Base-by-base conservation (phyloP, 768 basidiomycete species). In the Mycena venus region DNA sequence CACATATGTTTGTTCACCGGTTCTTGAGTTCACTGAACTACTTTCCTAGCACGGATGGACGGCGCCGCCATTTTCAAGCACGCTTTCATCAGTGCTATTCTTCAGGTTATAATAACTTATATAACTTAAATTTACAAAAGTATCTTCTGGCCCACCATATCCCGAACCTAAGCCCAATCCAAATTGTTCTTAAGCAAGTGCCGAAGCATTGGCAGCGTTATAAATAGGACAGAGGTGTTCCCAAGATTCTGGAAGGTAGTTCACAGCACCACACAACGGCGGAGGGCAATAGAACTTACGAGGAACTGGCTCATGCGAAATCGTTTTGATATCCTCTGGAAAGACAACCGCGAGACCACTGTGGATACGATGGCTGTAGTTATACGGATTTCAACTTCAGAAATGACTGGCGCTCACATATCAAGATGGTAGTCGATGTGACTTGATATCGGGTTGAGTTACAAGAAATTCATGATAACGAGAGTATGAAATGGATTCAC, bases 401-500 rank as follows among this genome's bases (percentile, higher is more conserved):
- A 78, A 77, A 17, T 25, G 4, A 19, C 0, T 47, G 14, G 21
- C 2, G 19, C 62, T 49, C 62, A 51, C 62, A 51, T 51, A 21
- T 80, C 82, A 42, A 87, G 75, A 76, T 87, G 86, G 82, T 83
- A 87, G 53, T 85, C 84, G 61, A 87, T 86, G 70, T 88, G 87
- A 64, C 84, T 84, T 25, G 44, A 17, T 19, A 38, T 68, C 11
- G 15, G 40, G 53, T 38, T 14, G 15, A 44, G 53, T 38, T 14
- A 83, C 64, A 53, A 47, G 27, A 31, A 42, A 62, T 77, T 73
- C n/a, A 67, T 70, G 61, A n/a, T n/a, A 77, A 74, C 78, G 85
- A 84, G 86, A 82, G 77, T 17, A 89, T 76, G 6, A 23, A 49
- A 49, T 49, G n/a, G 23, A 49, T 8, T 49, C 42, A 85, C 84